These are phyloP conservation scores for Cladosporium sp. DNA, from an alignment of 2,329 filamentous ascomycete species.

Conservation along the genomic window DNA sequence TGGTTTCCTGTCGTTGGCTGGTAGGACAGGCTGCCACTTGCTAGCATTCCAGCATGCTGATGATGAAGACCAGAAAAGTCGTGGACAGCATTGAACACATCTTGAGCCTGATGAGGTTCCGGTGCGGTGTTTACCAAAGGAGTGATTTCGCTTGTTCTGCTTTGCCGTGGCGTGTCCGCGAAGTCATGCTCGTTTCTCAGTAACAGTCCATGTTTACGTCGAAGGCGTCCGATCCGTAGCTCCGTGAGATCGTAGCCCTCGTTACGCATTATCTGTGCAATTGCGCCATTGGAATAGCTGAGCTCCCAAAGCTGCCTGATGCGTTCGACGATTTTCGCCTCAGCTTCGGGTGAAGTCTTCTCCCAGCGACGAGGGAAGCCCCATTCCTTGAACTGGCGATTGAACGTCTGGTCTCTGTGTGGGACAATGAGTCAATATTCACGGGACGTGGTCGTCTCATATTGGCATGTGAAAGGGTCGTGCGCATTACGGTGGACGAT, in stretches of 20 bases:
- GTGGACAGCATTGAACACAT: background rate
- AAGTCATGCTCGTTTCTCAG: conserved; percentile 13
- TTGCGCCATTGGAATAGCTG: conserved; percentile 68
- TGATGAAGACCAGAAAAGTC: background rate
- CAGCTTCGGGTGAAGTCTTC: conserved; percentile 67
- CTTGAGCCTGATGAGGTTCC: background rate
- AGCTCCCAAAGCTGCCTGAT: conserved; percentile 74
- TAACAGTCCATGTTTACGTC: conserved; percentile 10
- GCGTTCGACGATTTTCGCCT: conserved; percentile 61
- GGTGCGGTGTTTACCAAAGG: background rate
- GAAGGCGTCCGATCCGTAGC: conserved; percentile 4
- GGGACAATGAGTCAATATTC: background rate
- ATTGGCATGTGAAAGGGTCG: conserved; percentile 3
- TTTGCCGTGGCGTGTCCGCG: conserved; percentile 15
- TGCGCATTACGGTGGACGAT: background rate
- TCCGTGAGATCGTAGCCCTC: conserved; percentile 72
- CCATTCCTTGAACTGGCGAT: conserved; percentile 53
- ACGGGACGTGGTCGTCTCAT: background rate
- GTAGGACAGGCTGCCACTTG: background rate
- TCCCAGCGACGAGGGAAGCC: conserved; percentile 63
- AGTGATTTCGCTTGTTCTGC: background rate
- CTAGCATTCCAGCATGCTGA: background rate
- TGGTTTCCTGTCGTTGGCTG: background rate
- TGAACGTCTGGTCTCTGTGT: conserved; percentile 19
- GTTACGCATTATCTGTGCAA: conserved; percentile 64